Base-by-base conservation (phyloP, 352 stramenopile genomes). In the Phytophthora cryptogea region DNA sequence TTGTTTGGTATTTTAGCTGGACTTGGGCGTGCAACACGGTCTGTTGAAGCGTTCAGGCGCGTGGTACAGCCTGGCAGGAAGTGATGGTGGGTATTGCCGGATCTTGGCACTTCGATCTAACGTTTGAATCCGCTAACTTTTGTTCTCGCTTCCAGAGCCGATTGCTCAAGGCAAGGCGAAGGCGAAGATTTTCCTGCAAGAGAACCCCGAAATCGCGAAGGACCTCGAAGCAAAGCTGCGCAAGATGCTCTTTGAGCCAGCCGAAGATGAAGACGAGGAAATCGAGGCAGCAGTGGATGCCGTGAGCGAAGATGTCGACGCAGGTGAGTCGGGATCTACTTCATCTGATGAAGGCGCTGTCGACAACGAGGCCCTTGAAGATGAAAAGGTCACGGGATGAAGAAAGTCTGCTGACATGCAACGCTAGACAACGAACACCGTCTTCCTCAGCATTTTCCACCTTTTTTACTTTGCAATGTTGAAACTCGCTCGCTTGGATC, bases 111-210 rank as follows among this genome's bases (percentile, higher is more conserved):
- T 23, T 23, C 20, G 2, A 23, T 23, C 20, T 23, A 2, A 23
- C 20, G 33, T 5, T 43, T 53, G 26, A 16, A 17, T 23, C 3
- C 51, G 26, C n/a, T 16, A 14, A 46, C 13, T 26, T 32, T 63
- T 33, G 20, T 50, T 14, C 11, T 54, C n/a, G 14, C 33, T 40
- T 58, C 10, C 42, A 94, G 86, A 93, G 56, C 86, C 86, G 6
- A 95, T 95, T 41, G 86, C 75, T 1, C 86, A 95, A 59, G 86
- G 86, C 30, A 92, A 90, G 41, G 75, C 78, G 30, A 95, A 95
- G 55, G 86, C 86, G 13, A 95, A 95, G 68, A 32, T 83, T 7
- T 95, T 92, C 44, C 45, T 95, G 8, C 72, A 92, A 54, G 76
- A 83, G 42, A 88, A 95, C 52, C 79, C 84, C 14, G 73, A 86